Base-by-base conservation (phyloP, 2,329 filamentous ascomycete genomes). In the Colletotrichum eleusines region DNA sequence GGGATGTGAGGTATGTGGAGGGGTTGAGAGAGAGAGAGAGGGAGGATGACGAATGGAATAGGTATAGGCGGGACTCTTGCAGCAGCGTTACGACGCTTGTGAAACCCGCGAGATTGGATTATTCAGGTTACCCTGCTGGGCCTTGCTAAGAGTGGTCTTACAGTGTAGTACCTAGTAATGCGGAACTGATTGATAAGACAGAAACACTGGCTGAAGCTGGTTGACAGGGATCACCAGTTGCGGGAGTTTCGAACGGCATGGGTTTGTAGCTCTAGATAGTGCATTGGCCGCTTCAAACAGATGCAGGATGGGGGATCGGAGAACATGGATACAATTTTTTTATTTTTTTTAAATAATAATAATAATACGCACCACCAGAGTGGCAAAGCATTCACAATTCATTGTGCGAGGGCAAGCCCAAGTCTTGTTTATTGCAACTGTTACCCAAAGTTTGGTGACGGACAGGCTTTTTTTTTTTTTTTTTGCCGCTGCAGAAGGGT, bases 1-100 rank as follows among this genome's bases (percentile, higher is more conserved):
- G 33, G 23, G 16, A n/a, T 9, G 33, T 26, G 35, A 23, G 8
- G 42, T 46, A 12, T 48, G 65, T 60, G 65, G 65, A 67, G 63
- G 67, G 50, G 55, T 66, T 44, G 50, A 12, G 28, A 9, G 12
- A 35, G 40, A 35, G 51, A 51, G 28, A 9, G 16, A 35, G 48
- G 46, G 51, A 50, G 63, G 67, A 71, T 71, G 68, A 63, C 68
- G 68, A 68, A 63, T 71, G n/a, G n/a, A n/a, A n/a, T n/a, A n/a
- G n/a, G n/a, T n/a, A n/a, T n/a, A 44, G 51, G 63, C 62, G 63
- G 50, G 63, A 57, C 55, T 57, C 26, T 63, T 57, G 67, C 57
- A 70, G 44, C 44, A 50, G 44, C 55, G 40, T 26, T 40, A 59
- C 57, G 57, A 33, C 40, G 33, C 42, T 26, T 5, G 12, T 40